Conservation (phyloP, 805 yeast genomes). For the Myxozyma melibiosi region DNA sequence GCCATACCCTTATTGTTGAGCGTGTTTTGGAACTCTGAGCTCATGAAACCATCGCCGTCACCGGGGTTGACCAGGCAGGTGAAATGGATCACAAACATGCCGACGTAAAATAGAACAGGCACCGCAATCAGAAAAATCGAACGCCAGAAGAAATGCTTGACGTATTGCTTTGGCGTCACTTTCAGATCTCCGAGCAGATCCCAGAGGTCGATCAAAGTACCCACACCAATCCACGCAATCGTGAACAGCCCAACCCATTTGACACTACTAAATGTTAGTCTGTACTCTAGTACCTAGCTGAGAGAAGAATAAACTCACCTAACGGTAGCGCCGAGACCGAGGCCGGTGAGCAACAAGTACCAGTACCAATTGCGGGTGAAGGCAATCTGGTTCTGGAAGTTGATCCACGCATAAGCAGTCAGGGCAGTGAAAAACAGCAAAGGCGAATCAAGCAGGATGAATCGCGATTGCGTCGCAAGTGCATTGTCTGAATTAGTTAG, state of each 20-base stretch:
- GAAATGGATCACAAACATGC: constrained; percentile 62
- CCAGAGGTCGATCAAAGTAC: constrained; percentile 64
- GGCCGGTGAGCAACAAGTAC: constrained; percentile 51
- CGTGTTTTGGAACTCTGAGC: constrained; percentile 67
- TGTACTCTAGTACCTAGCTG: neutral
- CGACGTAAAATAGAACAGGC: constrained; percentile 62
- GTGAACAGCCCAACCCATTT: constrained; percentile 76
- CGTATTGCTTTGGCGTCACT: constrained; percentile 42
- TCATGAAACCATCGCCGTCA: constrained; percentile 62
- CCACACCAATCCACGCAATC: constrained; percentile 60
- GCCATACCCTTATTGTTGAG: constrained; percentile 49
- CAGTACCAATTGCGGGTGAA: constrained; percentile 57
- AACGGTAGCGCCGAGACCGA: constrained; percentile 55
- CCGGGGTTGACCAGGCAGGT: constrained; percentile 50
- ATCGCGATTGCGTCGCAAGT: constrained; percentile 61
- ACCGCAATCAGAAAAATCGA: constrained; percentile 50
- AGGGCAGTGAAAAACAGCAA: constrained; percentile 49
- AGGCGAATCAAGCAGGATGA: constrained; percentile 51
- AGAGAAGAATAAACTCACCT: constrained; percentile 2
- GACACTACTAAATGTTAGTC: constrained; percentile 46
- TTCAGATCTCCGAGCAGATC: constrained; percentile 64
- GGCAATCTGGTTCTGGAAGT: constrained; percentile 50
- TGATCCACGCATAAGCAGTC: constrained; percentile 55
- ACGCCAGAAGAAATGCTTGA: constrained; percentile 49
- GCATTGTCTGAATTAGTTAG: constrained; percentile 53